Base-by-base conservation (phyloP, 169 alveolate genomes). In the Toxoplasma gondii region DNA sequence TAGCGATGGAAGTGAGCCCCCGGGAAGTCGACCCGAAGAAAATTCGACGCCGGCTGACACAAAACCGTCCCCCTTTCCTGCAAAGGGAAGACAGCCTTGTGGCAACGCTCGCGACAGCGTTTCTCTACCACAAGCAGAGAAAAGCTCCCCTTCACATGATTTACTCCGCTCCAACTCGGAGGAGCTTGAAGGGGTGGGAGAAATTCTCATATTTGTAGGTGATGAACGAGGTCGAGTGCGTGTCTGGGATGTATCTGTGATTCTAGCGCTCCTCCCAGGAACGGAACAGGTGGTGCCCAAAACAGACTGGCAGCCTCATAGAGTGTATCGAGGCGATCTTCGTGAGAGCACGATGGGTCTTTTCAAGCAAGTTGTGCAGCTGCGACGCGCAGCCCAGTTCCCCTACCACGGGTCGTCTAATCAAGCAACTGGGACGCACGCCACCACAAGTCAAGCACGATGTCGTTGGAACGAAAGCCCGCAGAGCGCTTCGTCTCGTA, bases 261-360 rank as follows among this genome's bases (percentile, higher is more conserved):
- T 84, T 49, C 49, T 84, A 27, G 31, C 54, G 31, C 78, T 27
- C 43, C 78, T 84, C 12, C 41, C 36, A 31, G 91, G 44, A 10
- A 84, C 91, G 22, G 54, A 36, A 49, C 78, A 29, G 17, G 41
- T 84, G 49, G 12, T 9, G 41, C n/a, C 41, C 38, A 84, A 84
- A 38, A 53, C 43, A n/a, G 91, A 84, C 69, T 84, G 91, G 91
- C 41, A 84, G 43, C 91, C 91, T 36, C 78, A 84, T 39, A 12
- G 91, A 17, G 78, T 84, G 43, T 45, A n/a, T 45, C 22, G 41
- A 0, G 91, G 10, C 43, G 91, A 84, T 31, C 45, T 49, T 27
- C 41, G 78, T 12, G 91, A 84, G 12, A 82, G 90, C 67, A 82
- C 90, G 67, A 31, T 44, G 90, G 24, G 36, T 31, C 54, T 82